These are phyloP conservation scores for Pseudoscleropodium purum DNA, from an alignment of 225 moss, liverwort and hornwort species.

Conservation along the genomic window DNA sequence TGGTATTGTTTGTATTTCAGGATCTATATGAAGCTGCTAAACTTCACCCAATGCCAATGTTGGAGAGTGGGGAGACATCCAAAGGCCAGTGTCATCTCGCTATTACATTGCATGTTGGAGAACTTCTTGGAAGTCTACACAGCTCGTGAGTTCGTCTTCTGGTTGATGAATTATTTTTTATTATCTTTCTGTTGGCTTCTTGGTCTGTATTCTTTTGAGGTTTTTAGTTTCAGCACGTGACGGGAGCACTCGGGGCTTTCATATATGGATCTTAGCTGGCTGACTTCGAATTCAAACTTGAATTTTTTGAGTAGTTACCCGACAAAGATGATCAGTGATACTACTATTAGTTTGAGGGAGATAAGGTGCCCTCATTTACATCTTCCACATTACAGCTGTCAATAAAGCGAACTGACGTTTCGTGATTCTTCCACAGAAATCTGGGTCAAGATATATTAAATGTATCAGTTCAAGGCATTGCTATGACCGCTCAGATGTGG, in stretches of 20 bases:
- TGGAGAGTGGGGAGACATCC: slow-evolving; percentile 47
- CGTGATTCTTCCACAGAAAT: slow-evolving; percentile 10
- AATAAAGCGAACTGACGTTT: neutral
- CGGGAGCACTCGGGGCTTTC: neutral
- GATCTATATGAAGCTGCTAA: slow-evolving; percentile 79
- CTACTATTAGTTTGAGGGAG: neutral
- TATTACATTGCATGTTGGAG: slow-evolving; percentile 59
- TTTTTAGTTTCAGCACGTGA: neutral
- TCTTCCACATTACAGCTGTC: neutral
- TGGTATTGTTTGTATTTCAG: slow-evolving; percentile 14
- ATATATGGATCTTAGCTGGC: neutral
- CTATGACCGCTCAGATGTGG: slow-evolving; percentile 50
- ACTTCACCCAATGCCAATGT: slow-evolving; percentile 53
- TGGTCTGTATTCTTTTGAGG: neutral
- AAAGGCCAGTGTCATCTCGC: slow-evolving; percentile 64
- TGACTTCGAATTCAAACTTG: neutral
- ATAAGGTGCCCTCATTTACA: neutral
- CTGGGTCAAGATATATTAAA: slow-evolving; percentile 43
- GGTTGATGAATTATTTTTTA: neutral
- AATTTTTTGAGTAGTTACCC: neutral
- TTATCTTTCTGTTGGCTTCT: neutral
- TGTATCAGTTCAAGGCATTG: slow-evolving; percentile 49
- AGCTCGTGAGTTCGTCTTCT: slow-evolving; percentile 60
- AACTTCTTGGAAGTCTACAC: slow-evolving; percentile 58
- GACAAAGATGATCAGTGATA: neutral